A percentile compares a stretch with the other conserved stretches of the same genome.
Conservation (phyloP, 352 stramenopile species). For the Pythium coloratum region DNA sequence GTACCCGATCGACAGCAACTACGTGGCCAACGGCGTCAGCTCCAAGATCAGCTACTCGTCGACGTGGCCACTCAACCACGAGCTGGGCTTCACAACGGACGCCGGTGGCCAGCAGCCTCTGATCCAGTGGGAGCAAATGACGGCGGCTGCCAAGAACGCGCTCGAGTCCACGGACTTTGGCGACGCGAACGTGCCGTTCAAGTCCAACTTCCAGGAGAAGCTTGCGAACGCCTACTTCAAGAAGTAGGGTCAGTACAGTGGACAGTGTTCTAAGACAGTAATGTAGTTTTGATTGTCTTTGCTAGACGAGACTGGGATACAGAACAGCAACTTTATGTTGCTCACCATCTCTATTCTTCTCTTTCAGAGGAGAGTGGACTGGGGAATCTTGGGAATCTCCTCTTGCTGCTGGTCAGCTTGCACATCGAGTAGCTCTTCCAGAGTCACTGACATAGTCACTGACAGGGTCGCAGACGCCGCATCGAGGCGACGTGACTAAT, state of each 20-base stretch:
- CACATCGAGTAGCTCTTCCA: no score
- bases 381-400: no score
- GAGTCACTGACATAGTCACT: no score
- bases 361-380: no score
- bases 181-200: conserved; percentile 12
- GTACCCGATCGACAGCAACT: conserved; percentile 11
- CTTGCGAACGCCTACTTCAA: conserved; percentile 8
- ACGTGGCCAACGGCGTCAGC: conserved; percentile 10
- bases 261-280: neutral
- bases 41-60: conserved; percentile 15
- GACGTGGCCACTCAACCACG: conserved; percentile 14
- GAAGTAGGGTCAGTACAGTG: neutral
- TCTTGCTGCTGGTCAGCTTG: no score
- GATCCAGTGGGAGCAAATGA: conserved; percentile 18
- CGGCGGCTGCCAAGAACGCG: neutral
- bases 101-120: neutral
- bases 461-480: no score
- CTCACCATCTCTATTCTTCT: no score
- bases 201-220: conserved; percentile 12
- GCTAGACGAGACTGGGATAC: neutral
- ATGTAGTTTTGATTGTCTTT: neutral
- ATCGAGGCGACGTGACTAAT: no score
- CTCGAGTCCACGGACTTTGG: conserved; percentile 16
- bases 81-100: conserved; percentile 8
- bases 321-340: no score